Evolutionary conservation across 345 rosid genomes (phyloP).

Genomic region (Brassica nigra): DNA sequence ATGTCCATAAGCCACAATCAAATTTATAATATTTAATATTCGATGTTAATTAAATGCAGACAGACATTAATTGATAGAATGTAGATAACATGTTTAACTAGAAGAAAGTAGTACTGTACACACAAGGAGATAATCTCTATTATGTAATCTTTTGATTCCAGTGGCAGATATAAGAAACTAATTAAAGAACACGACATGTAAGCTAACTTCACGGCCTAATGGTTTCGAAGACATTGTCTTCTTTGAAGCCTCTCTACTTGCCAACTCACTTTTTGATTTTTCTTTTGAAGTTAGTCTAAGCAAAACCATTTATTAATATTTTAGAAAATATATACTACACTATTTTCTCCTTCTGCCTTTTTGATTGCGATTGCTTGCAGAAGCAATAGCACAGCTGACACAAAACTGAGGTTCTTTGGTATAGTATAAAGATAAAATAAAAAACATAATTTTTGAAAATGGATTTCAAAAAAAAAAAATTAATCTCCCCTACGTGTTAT

Average conservation of each 20-base stretch:
- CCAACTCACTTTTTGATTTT: conserved; percentile 29
- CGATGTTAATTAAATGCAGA: conserved; percentile 20
- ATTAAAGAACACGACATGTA: conserved; percentile 12
- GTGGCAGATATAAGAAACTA: conserved; percentile 22
- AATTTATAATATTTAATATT: conserved; percentile 6
- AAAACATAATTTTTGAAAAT: not conserved
- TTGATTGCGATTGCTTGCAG: conserved; percentile 27
- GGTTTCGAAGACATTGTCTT: conserved; percentile 15
- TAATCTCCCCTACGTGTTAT: not conserved
- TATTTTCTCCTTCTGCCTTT: conserved; percentile 11
- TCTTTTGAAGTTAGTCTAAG: not conserved
- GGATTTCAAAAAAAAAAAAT: not conserved
- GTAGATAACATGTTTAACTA: not conserved
- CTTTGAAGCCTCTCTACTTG: conserved; percentile 17
- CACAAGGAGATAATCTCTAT: not conserved
- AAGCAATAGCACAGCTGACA: conserved; percentile 29
- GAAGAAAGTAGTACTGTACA: conserved; percentile 1
- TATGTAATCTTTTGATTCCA: conserved; percentile 4
- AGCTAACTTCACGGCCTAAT: conserved; percentile 31
- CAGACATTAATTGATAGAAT: not conserved
- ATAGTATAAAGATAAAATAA: conserved; percentile 6
- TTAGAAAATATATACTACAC: not conserved
- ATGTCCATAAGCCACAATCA: conserved; percentile 24
- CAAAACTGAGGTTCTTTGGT: conserved; percentile 30
- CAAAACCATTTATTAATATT: conserved; percentile 8